phyloP scores from a whole-genome alignment of 1,284 basidiomycete species.

The Cutaneotrichosporon mucoides region DNA sequence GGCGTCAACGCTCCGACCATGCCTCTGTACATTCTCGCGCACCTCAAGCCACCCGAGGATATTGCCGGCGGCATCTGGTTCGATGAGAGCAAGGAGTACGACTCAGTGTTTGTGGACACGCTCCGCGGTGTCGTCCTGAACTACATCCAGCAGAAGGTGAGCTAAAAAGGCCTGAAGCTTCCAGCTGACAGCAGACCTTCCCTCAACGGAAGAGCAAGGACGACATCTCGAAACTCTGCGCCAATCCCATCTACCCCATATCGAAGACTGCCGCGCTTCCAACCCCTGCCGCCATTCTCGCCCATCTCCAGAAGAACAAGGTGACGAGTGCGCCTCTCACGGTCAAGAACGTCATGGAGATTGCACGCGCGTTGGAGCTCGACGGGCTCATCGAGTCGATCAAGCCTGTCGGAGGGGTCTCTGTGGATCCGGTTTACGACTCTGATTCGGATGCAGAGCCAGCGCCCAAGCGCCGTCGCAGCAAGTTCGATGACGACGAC shows the following conservation, averaged over 20 bases:
- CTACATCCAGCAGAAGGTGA: slow-evolving; percentile 33
- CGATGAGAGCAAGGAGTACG: slow-evolving; percentile 44
- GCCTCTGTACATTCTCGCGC: slow-evolving; percentile 37
- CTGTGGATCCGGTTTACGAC: slow-evolving; percentile 19
- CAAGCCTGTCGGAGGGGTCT: slow-evolving; percentile 42
- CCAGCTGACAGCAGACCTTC: slow-evolving; percentile 26
- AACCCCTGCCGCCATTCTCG: slow-evolving; percentile 33
- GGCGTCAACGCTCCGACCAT: slow-evolving; percentile 44
- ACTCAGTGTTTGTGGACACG: slow-evolving; percentile 39
- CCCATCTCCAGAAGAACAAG: slow-evolving; percentile 31
- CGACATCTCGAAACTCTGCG: slow-evolving; percentile 19
- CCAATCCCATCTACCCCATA: slow-evolving; percentile 31
- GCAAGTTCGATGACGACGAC: slow-evolving; percentile 14
- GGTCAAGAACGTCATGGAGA: slow-evolving; percentile 48
- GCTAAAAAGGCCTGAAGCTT: background rate
- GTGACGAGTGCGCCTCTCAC: slow-evolving; percentile 31
- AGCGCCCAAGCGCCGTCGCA: slow-evolving; percentile 19
- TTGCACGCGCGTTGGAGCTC: slow-evolving; percentile 45
- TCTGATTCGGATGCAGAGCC: slow-evolving; percentile 21
- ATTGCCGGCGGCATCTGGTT: slow-evolving; percentile 49
- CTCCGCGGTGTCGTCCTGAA: slow-evolving; percentile 32
- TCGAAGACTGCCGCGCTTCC: slow-evolving; percentile 31
- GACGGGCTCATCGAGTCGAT: slow-evolving; percentile 46
- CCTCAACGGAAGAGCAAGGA: slow-evolving; percentile 23
- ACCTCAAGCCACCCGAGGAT: slow-evolving; percentile 43